Base-by-base conservation (phyloP, 306 rosid species). In the Pyrus bretschneideri region DNA sequence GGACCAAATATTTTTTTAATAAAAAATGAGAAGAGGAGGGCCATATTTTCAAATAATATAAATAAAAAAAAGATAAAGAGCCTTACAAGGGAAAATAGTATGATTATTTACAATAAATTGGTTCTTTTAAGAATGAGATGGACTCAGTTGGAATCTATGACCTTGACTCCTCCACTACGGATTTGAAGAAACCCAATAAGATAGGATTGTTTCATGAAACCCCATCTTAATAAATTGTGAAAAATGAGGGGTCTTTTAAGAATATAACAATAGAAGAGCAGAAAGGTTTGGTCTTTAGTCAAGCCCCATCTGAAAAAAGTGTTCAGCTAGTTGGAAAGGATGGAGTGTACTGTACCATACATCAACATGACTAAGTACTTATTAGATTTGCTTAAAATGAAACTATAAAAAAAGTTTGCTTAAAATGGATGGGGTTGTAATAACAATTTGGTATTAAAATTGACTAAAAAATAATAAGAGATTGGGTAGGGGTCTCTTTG, bases 161-260 rank as follows among this genome's bases (percentile, higher is more conserved):
- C 76, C 85, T 89, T 91, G 97, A 91, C 94, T 89, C 81, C 69
- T 89, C 95, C 94, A 91, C 97, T 89, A 74, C 79, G 79, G 60
- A 72, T 73, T 82, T 78, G 78, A 75, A 79, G 82, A 73, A 73
- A 82, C 84, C 71, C 78, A 85, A 83, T 83, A 81, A 76, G 70
- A 38, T 21, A 76, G 52, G 64, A 72, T 83, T 80, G 74, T 79
- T 83, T 74, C 88, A 69, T 76, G 79, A 76, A 86, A 86, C 83
- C 66, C 91, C 87, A 82, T 62, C 69, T 60, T 38, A 68, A 67
- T 72, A 35, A 77, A 67, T 57, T 66, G 80, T 65, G 40, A 62
- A 73, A 79, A 72, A 78, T 83, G 64, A 63, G 46, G 70, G 49
- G 40, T 42, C 42, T 12, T 38, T 33, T 51, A 13, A 30, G 29